Base-by-base conservation (phyloP, 78 protist genomes). In the Cavenderia fasciculata region DNA sequence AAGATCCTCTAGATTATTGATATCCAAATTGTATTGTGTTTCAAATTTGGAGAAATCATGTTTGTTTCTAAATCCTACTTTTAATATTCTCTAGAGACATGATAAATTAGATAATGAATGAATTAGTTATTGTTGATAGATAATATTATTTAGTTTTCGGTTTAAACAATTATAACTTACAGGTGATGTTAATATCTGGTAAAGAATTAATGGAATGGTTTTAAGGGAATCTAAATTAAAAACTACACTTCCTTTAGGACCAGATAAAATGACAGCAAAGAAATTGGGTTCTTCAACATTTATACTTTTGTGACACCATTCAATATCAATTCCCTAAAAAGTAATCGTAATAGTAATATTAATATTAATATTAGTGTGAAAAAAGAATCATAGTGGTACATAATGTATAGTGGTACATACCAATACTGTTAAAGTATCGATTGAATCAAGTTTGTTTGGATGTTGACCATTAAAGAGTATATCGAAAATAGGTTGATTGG, bases 41-140 rank as follows among this genome's bases (percentile, higher is more conserved):
- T 62, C 74, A 51, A 78, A 78, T 25, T 40, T 56, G 0, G 18
- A 3, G 14, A 51, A n/a, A 2, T 51, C 33, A 18, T 25, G 12
- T 38, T 33, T 65, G 25, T 56, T 65, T 38, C 43, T 56, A 36
- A 40, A 78, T 14, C 88, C 88, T 5, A 78, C 52, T 52, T 78
- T 78, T 31, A 14, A 38, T 27, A 78, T 78, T 6, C 7, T 16
- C 76, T 78, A 18, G 19, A 47, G 7, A 25, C 27, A 57, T 25
- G 6, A 57, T 21, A 21, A 52, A 21, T 21, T 21, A 12, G 21
- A 21, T 19, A 52, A 21, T 52, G 4, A 52, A 52, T 21, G 21
- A 12, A 23, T 21, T 52, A 52, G 4, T 52, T 52, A 19, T 52
- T 21, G 10, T 52, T 3, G 10, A 21, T 21, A 21, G 0, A n/a